Evolutionary conservation across 129 eudicot species (phyloP).

Genomic region (Escallonia rubra): DNA sequence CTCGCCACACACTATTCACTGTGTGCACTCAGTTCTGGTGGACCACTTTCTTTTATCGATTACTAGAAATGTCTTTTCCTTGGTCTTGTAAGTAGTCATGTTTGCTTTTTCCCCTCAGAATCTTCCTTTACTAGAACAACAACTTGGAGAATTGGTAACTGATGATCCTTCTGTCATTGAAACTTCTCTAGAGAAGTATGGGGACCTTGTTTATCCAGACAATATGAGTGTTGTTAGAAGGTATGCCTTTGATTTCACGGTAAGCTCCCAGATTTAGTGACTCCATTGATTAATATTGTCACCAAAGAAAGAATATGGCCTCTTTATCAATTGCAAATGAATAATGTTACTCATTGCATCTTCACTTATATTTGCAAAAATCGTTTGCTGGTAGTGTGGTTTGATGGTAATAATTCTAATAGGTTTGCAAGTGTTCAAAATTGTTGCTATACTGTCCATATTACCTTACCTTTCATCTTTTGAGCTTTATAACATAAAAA

Average conservation of each 20-base stretch:
- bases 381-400: no score
- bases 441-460: no score
- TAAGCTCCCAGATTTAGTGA: no score
- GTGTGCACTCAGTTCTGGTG: constrained; percentile 31
- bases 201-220: constrained; percentile 55
- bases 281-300: no score
- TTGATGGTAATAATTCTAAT: no score
- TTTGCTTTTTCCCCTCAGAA: constrained; percentile 34
- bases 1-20: constrained; percentile 85
- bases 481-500: no score
- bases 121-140: constrained; percentile 67
- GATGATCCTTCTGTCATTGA: constrained; percentile 83
- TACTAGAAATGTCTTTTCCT: neutral
- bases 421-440: no score
- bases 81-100: neutral
- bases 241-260: constrained; percentile 18
- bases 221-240: constrained; percentile 54
- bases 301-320: no score
- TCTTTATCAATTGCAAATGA: no score
- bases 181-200: constrained; percentile 42
- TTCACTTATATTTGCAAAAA: no score
- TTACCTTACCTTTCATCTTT: no score
- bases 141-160: constrained; percentile 45
- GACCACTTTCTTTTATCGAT: neutral
- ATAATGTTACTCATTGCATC: no score